Base-by-base conservation (phyloP, 768 basidiomycete species). In the Boletus eberwhitei region DNA sequence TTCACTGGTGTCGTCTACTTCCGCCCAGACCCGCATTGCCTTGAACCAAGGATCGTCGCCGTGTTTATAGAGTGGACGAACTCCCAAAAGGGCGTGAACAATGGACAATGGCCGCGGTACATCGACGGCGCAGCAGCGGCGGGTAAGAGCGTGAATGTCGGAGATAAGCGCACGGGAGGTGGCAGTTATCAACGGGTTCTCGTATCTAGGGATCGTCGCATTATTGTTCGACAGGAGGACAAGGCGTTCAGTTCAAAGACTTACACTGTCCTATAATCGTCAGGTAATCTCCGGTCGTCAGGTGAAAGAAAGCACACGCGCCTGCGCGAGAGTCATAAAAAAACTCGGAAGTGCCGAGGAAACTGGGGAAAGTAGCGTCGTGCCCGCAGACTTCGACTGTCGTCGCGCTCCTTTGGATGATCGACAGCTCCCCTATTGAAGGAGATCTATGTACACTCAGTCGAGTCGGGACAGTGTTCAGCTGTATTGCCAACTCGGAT, bases 101-200 rank as follows among this genome's bases (percentile, higher is more conserved):
- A 87, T 71, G 7, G 86, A 81, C 36, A 80, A 68, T 8, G 88
- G 88, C 52, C 79, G 75, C n/a, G 90, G 87, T 21, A 88, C 74
- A 64, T 90, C 82, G 31, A 91, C 67, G 6, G 77, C 71, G 53
- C 83, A 81, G 38, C 87, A 71, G 35, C 82, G 81, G 22, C 77
- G 79, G 8, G 85, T 81, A 44, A 89, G 74, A 26, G 76, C 68
- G 61, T 87, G 81, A 19, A 91, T 85, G 62, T 90, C 87, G 48
- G 83, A 76, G 55, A 92, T 88, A 47, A 88, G 75, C 39, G 80
- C 77, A 48, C 87, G 82, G 36, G 88, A 87, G 7, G 83, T 87
- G 35, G 88, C 87, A 34, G 88, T 90, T 38, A 91, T 65, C 58
- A 87, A 68, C 4, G 90, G 90, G 62, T 91, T 91, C 73, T 91